Percentiles rank a stretch among this genome's conserved stretches.
phyloP scores from a whole-genome alignment of 768 basidiomycete genomes.

The Naganishia kalamii region DNA sequence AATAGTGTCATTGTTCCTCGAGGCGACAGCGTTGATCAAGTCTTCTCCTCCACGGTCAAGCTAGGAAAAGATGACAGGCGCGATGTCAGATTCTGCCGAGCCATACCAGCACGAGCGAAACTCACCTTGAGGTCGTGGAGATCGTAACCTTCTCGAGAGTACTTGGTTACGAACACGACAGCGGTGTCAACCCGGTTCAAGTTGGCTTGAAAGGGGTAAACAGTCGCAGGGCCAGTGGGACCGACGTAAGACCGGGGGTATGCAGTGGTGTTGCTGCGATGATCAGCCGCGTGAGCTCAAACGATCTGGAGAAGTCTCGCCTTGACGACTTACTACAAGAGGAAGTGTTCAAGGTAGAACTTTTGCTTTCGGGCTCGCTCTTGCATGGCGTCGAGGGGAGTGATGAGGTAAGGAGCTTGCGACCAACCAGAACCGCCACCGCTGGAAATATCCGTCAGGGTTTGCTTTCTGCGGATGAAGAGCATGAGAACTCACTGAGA shows the following conservation, averaged over 20 bases:
- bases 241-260: neutral
- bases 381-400: conserved; percentile 70
- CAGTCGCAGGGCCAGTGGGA: neutral
- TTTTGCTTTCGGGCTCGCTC: conserved; percentile 58
- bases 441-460: neutral
- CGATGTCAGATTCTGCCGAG: too few relatives aligned
- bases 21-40: conserved; percentile 58
- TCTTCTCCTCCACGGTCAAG: conserved; percentile 63
- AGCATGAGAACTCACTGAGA: neutral
- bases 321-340: conserved; percentile 60
- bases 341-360: conserved; percentile 61
- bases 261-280: conserved; percentile 6
- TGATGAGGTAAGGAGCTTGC: conserved; percentile 2
- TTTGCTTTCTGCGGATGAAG: neutral
- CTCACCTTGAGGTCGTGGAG: conserved; percentile 55
- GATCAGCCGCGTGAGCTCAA: neutral
- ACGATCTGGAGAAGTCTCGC: neutral
- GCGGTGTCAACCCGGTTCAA: conserved; percentile 56
- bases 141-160: conserved; percentile 73
- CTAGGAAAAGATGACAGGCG: neutral
- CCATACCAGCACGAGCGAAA: too few relatives aligned
- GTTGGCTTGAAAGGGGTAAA: conserved; percentile 12
- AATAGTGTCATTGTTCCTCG: conserved; percentile 38
- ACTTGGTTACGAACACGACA: conserved; percentile 69
- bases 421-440: conserved; percentile 14